A percentile compares a stretch with the other conserved stretches of the same genome.
These are phyloP conservation scores for Clonostachys sp. DNA, from an alignment of 2,329 filamentous ascomycete genomes.

Conservation along the genomic window DNA sequence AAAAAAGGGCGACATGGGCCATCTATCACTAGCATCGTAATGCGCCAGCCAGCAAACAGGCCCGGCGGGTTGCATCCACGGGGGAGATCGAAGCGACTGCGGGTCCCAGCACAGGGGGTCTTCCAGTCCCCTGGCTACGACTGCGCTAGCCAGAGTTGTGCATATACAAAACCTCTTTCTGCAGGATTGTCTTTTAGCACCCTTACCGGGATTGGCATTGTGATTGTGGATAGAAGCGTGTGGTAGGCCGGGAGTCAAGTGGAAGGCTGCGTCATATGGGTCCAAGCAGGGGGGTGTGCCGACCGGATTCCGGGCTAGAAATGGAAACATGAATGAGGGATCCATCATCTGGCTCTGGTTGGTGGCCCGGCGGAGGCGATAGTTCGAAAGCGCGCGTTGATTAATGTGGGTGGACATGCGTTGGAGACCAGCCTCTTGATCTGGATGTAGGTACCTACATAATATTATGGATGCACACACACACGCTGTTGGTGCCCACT, in stretches of 20 bases:
- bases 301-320: slow-evolving; percentile 20
- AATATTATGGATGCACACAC: too few species aligned
- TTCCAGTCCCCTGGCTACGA: too few species aligned
- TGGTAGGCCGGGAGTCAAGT: background rate
- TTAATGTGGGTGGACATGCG: too few species aligned
- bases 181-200: background rate
- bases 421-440: too few species aligned
- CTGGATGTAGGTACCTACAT: too few species aligned
- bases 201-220: slow-evolving; percentile 1
- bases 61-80: slow-evolving; percentile 6
- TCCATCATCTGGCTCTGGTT: slow-evolving; percentile 6
- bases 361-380: slow-evolving; percentile 13
- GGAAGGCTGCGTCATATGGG: slow-evolving; percentile 17
- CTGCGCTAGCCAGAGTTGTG: too few species aligned
- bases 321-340: slow-evolving; percentile 4
- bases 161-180: too few species aligned
- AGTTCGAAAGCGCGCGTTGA: slow-evolving; percentile 5
- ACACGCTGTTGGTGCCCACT: too few species aligned
- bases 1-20: background rate
- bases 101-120: too few species aligned
- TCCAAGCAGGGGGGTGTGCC: slow-evolving; percentile 24
- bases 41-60: background rate
- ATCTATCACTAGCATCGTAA: slow-evolving; percentile 2
- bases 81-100: background rate
- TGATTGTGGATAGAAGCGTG: slow-evolving; percentile 18